Percentiles rank a stretch among this genome's conserved stretches.
These are phyloP conservation scores for Moesziomyces antarcticus DNA, from an alignment of 1,284 basidiomycete genomes.

Conservation along the genomic window DNA sequence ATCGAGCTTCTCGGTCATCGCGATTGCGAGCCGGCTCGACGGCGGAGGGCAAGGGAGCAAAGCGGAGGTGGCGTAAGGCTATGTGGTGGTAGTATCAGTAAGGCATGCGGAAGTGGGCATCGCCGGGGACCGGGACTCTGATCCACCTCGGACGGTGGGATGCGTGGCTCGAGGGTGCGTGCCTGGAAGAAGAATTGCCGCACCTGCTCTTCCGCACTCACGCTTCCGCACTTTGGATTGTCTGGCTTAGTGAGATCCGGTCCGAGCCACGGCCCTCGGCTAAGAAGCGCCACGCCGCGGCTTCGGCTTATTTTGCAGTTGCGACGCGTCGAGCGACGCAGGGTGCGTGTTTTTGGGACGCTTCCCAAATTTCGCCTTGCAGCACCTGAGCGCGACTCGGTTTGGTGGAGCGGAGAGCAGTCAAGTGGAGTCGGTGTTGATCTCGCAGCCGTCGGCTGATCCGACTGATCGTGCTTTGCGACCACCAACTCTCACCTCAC, in stretches of 20 bases:
- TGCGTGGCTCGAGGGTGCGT: no score
- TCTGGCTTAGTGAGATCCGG: no score
- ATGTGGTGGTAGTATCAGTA: no score
- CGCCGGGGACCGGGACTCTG: no score
- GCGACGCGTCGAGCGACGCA: background rate
- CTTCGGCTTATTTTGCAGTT: background rate
- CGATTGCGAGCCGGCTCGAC: background rate
- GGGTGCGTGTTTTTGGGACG: slow-evolving; percentile 2
- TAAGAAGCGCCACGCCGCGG: slow-evolving; percentile 2
- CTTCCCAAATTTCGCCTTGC: background rate
- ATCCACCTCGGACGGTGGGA: no score
- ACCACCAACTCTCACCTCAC: slow-evolving; percentile 11
- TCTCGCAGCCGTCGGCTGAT: slow-evolving; percentile 8
- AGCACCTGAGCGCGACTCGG: background rate
- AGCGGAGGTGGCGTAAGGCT: no score
- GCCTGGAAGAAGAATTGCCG: no score
- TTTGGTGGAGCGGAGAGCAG: background rate
- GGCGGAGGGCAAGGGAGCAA: no score
- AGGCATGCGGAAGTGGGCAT: no score
- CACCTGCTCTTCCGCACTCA: no score
- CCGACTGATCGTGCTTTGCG: slow-evolving; percentile 7
- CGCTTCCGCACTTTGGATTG: no score
- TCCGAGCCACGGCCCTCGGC: no score
- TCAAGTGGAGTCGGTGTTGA: slow-evolving; percentile 11
- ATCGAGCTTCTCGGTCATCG: background rate